These are phyloP conservation scores for Sodiomyces alkalinus DNA, from an alignment of 2,329 filamentous ascomycete species.

Conservation along the genomic window DNA sequence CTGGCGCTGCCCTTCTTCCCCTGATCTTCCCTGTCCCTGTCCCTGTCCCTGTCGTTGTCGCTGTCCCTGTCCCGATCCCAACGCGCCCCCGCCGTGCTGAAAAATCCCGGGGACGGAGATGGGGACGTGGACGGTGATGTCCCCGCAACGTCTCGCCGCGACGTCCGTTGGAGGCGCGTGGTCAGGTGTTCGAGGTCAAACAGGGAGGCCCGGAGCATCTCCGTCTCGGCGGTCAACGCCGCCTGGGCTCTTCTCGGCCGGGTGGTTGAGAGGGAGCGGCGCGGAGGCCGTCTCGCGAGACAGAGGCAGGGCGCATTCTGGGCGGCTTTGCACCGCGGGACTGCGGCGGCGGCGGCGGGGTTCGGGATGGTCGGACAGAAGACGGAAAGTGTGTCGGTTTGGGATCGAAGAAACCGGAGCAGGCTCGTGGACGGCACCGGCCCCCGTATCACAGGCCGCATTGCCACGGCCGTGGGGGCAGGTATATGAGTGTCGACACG, in stretches of 20 bases:
- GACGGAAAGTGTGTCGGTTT: slow-evolving; percentile 45
- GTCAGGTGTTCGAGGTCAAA: slow-evolving; percentile 11
- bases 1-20: too few relatives aligned
- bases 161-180: slow-evolving; percentile 3
- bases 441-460: slow-evolving; percentile 20
- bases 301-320: too few relatives aligned
- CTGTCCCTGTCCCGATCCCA: slow-evolving; percentile 13
- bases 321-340: neutral
- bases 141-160: neutral
- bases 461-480: slow-evolving; percentile 13
- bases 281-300: neutral
- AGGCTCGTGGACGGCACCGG: slow-evolving; percentile 40
- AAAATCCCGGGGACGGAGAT: slow-evolving; percentile 6
- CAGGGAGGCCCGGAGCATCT: slow-evolving; percentile 15
- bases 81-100: slow-evolving; percentile 15
- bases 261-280: slow-evolving; percentile 8
- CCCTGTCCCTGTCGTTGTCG: slow-evolving; percentile 10
- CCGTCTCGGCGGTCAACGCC: slow-evolving; percentile 1
- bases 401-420: slow-evolving; percentile 57
- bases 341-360: neutral
- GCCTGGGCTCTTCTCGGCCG: neutral
- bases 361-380: slow-evolving; percentile 20
- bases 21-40: too few relatives aligned
- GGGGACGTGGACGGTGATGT: too few relatives aligned
- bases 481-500: neutral